Evolutionary conservation across 169 alveolate species (phyloP), one percentile per base, ranked within the genome.

Genomic region (Besnoitia besnoiti): DNA sequence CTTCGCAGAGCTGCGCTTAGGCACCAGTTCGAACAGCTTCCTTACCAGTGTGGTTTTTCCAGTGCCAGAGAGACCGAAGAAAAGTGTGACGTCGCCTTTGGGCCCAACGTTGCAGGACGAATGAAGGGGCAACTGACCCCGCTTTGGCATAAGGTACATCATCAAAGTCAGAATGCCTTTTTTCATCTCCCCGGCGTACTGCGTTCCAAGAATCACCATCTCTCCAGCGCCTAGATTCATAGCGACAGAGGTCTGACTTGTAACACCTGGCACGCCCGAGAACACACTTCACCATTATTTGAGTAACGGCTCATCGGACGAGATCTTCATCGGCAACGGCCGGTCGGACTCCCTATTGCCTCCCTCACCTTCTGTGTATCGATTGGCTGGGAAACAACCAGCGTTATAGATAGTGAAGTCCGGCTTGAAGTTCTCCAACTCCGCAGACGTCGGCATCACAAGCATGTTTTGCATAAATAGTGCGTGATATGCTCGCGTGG

Each of bases 171-270:
- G 96, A 85, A 98, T 95, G 8, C 99, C 99, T 94, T 98, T 98
- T 95, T 99, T 99, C 99, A 99, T 99, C 95, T 98, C 99, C 0
- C 99, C 99, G 5, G 99, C 99, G 92, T 99, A 99, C 95, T 98
- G 98, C 33, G 99, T 96, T 77, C 99, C 99, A 91, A 99, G 95
- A 79, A 99, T 98, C 50, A 97, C 98, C 97, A 98, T 97, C 93
- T 98, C 98, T 94, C 97, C 96, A 39, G 97, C 94, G 39, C 97
- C 97, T 80, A 98, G 95, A 96, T 97, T 97, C 82, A 99, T 95
- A 80, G 97, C 94, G 24, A 99, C 99, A 7, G 99, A 96, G 37
- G 99, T 98, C 77, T 96, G 97, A 55, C 98, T 95, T 35, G 98
- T 95, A 75, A 98, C 98, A 39, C 98, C 98, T 92, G 94, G 92